Percentiles rank a stretch among this genome's conserved stretches.
Conservation (phyloP, 2,329 filamentous ascomycete genomes). For the Phialemoniopsis sp. region DNA sequence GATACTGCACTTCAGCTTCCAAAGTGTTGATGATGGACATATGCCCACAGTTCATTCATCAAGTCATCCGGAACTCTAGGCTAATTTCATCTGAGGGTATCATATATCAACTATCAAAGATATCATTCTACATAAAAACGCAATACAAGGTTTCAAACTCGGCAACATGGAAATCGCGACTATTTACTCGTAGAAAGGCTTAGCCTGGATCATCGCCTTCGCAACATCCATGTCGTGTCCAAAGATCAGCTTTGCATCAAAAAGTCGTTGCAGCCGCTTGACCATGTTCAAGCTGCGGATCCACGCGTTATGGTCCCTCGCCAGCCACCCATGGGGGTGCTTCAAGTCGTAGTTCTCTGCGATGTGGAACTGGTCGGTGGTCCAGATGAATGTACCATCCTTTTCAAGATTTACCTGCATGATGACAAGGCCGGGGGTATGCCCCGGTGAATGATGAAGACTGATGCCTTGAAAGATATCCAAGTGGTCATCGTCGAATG, state of each 20-base stretch:
- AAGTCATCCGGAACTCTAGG: too few relatives aligned
- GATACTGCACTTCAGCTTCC: too few relatives aligned
- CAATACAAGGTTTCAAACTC: too few relatives aligned
- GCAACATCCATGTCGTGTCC: constrained; percentile 9
- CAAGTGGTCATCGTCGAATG: constrained; percentile 10
- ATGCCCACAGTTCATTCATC: too few relatives aligned
- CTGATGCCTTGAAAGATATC: constrained; percentile 15
- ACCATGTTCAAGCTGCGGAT: constrained; percentile 22
- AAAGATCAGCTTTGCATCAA: constrained; percentile 9
- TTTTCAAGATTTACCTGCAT: constrained; percentile 25
- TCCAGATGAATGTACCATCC: constrained; percentile 24
- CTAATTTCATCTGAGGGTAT: too few relatives aligned
- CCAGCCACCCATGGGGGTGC: constrained; percentile 24
- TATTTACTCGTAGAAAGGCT: neutral
- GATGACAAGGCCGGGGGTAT: constrained; percentile 18
- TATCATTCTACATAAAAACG: too few relatives aligned
- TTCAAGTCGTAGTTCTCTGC: constrained; percentile 19
- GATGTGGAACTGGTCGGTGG: constrained; percentile 25
- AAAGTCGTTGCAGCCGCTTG: constrained; percentile 17
- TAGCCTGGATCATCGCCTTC: neutral
- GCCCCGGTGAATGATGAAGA: constrained; percentile 14
- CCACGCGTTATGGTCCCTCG: constrained; percentile 24
- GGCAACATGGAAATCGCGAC: too few relatives aligned
- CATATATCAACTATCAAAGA: too few relatives aligned
- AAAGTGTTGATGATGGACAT: too few relatives aligned